Evolutionary conservation across 2,329 filamentous ascomycete genomes (phyloP).

Genomic region (Chrysosphaeria jannelii): DNA sequence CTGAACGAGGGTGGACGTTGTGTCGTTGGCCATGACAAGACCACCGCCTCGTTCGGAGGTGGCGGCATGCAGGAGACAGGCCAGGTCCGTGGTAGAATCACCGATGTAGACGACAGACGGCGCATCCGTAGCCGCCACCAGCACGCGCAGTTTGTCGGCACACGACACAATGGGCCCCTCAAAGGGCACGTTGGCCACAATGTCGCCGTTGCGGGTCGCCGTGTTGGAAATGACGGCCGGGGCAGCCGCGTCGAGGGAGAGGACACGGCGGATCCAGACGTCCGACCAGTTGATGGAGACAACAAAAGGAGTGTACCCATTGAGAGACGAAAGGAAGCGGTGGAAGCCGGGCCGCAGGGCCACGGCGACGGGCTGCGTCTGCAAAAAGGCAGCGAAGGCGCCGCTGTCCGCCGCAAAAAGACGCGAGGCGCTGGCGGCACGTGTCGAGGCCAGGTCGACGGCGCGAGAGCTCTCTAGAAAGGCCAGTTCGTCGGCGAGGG

Average conservation of each 20-base stretch:
- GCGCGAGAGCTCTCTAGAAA: conserved; percentile 14
- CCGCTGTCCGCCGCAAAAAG: conserved; percentile 10
- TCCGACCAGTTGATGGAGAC: conserved; percentile 15
- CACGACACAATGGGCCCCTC: conserved; percentile 10
- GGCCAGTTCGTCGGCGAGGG: conserved; percentile 11
- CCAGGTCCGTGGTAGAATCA: conserved; percentile 24
- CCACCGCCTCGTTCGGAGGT: conserved; percentile 9
- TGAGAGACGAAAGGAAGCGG: conserved; percentile 8
- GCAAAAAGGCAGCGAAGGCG: too few species aligned
- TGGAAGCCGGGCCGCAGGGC: conserved; percentile 3
- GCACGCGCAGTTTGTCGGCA: conserved; percentile 15
- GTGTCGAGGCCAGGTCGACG: conserved; percentile 17
- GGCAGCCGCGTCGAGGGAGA: conserved; percentile 5
- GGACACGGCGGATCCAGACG: conserved; percentile 7
- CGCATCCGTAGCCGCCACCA: conserved; percentile 8
- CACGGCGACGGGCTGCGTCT: too few species aligned
- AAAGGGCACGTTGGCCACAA: conserved; percentile 12
- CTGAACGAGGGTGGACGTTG: conserved; percentile 8
- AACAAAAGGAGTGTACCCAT: too few species aligned
- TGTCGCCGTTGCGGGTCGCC: conserved; percentile 10
- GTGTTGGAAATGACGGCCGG: conserved; percentile 16
- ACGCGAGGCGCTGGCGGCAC: conserved; percentile 12
- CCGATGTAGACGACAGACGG: conserved; percentile 18
- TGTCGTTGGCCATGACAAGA: conserved; percentile 14
- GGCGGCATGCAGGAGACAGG: conserved; percentile 13